Evolutionary conservation across 83 land plant genomes (phyloP).

Genomic region (Picea engelmannii): DNA sequence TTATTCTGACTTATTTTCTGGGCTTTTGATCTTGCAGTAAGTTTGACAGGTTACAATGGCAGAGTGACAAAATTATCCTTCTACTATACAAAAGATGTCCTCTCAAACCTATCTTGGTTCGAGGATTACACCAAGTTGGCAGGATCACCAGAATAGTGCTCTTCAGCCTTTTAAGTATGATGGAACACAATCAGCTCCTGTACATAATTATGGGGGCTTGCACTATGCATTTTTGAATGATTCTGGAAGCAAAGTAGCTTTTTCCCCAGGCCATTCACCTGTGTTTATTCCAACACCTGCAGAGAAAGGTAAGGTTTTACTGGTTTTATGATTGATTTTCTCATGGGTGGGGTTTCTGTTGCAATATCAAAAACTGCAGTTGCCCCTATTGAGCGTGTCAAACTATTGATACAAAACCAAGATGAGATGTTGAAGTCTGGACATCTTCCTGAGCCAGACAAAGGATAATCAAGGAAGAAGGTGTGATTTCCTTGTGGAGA

Average conservation of each 20-base stretch:
- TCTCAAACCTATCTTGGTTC: slow-evolving; percentile 13
- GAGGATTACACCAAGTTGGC: slow-evolving; percentile 28
- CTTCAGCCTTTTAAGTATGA: neutral
- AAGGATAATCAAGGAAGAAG: slow-evolving; percentile 51
- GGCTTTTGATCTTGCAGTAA: too few relatives aligned
- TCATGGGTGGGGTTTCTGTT: slow-evolving; percentile 73
- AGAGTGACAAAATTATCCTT: slow-evolving; percentile 17
- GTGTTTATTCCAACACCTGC: slow-evolving; percentile 15
- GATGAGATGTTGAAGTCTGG: too few relatives aligned
- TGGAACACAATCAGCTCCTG: neutral
- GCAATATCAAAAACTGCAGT: slow-evolving; percentile 69
- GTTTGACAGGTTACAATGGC: too few relatives aligned
- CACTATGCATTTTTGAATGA: neutral
- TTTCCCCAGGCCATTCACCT: neutral
- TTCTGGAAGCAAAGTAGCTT: neutral
- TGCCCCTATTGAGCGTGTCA: slow-evolving; percentile 38
- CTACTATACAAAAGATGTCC: slow-evolving; percentile 31
- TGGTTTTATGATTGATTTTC: slow-evolving; percentile 49
- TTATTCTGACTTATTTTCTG: too few relatives aligned
- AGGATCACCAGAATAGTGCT: neutral
- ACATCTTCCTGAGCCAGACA: slow-evolving; percentile 22
- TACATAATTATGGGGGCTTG: neutral
- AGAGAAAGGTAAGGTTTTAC: slow-evolving; percentile 35
- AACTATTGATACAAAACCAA: too few relatives aligned
- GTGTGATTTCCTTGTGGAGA: slow-evolving; percentile 16